Conservation (phyloP, 1,284 basidiomycete genomes). For the Ceratobasidium sp. region DNA sequence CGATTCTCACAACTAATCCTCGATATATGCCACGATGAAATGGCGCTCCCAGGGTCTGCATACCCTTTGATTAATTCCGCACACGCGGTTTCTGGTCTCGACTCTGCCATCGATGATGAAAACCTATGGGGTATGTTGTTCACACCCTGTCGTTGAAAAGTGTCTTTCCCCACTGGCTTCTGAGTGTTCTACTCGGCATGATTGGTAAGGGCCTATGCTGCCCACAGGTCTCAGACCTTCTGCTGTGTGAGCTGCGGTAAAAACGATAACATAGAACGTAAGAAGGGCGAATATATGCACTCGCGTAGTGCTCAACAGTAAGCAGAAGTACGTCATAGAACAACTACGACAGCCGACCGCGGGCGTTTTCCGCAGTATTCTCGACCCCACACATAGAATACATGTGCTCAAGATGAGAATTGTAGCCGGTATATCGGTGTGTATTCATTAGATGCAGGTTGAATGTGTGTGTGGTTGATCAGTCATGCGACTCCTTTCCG, state of each 20-base stretch:
- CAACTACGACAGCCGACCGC: background rate
- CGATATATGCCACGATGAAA: background rate
- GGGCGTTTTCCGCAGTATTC: background rate
- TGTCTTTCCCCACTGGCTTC: background rate
- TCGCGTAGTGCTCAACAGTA: slow-evolving; percentile 1
- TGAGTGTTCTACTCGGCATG: background rate
- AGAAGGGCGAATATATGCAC: slow-evolving; percentile 5
- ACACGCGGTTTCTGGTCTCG: background rate
- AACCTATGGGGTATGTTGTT: background rate
- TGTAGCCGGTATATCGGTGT: no score
- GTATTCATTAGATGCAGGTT: background rate
- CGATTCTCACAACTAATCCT: background rate
- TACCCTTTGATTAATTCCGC: background rate
- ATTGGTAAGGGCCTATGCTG: background rate
- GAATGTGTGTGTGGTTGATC: background rate
- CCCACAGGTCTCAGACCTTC: background rate
- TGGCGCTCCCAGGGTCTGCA: background rate
- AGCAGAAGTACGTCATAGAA: background rate
- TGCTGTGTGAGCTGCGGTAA: background rate
- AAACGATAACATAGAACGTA: background rate
- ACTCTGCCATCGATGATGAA: background rate
- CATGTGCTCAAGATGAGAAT: background rate
- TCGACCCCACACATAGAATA: background rate
- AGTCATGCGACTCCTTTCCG: background rate
- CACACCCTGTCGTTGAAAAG: background rate